Base-by-base conservation (phyloP, 2,329 filamentous ascomycete species). In the Biscogniauxia sp. region DNA sequence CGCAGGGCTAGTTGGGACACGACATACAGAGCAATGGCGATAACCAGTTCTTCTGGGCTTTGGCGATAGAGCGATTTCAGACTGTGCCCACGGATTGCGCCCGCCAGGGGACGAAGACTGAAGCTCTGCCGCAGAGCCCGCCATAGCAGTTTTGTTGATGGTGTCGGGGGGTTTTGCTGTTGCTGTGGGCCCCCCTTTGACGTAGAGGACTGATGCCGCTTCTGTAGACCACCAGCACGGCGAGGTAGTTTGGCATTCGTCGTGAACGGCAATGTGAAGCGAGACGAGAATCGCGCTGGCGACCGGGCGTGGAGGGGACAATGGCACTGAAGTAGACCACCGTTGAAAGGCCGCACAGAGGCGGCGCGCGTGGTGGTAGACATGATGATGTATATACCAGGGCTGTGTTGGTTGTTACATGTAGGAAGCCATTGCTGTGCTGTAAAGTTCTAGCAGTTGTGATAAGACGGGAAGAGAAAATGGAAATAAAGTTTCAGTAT, bases 41-140 rank as follows among this genome's bases (percentile, higher is more conserved):
- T 56, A 0, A 79, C 69, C 9, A 79, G 72, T 65, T 81, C 79
- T 32, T 77, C 77, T 2, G 80, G 80, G 61, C 76, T 80, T 58
- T 78, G 73, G 5, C 73, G 73, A 61, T 75, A 80, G 2, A 80
- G 68, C 2, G 61, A 70, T 32, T 71, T 74, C 45, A 81, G 67
- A 23, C 68, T 77, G 50, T 75, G 71, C 19, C 76, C 75, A 13
- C 73, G 72, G 53, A 80, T 74, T n/a, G 75, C 72, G n/a, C 60
- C 67, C 53, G 75, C 64, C 19, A 80, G 59, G 6, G 72, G 74
- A 20, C 73, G 69, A 59, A 79, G 64, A 57, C 68, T 75, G 5
- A 78, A 32, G 15, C 71, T 67, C 28, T 76, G 70, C 57, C 70
- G 67, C 8, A 79, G 32, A 20, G 75, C 69, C 13, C 69, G 68